Base-by-base conservation (phyloP, 2,329 filamentous ascomycete genomes). In the Rhynchosporium secalis region DNA sequence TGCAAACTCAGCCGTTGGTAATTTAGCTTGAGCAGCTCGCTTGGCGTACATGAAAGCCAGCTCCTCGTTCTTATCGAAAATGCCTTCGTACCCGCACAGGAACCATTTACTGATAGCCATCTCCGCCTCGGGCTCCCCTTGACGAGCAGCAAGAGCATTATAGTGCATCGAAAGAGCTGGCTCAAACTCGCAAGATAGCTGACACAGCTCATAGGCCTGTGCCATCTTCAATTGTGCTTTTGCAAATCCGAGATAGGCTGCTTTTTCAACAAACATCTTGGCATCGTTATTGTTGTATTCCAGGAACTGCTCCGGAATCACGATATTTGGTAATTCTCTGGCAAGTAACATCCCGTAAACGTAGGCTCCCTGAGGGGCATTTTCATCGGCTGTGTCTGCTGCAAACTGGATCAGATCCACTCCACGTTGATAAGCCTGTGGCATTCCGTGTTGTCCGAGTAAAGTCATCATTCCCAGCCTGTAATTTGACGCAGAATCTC, bases 31-130 rank as follows among this genome's bases (percentile, higher is more conserved):
- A 8, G 95, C 94, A 10, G 95, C 95, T 68, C 94, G 86, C 70
- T 94, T 86, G 1, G 95, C 95, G 73, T 96, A 98, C 57, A 86
- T 89, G 76, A 91, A 99, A 6, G 95, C 94, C 55, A 98, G 79
- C 73, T 94, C 90, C 76, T 99, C 95, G 72, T 97, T 98, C 81
- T 98, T 98, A 64, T 91, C 85, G 73, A 99, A 97, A 6, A 96
- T 83, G 28, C 89, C 89, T 69, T 98, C 94, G 68, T 95, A 93
- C 2, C 95, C 95, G 72, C 96, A 98, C 33, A 99, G 82, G 74
- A 98, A 99, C 95, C 95, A 99, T 76, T 96, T 95, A 76, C 94
- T 98, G 65, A 99, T 92, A 33, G 94, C 92, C 77, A 99, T 90
- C 64, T 96, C 92, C 0, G 94, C 95, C 75, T 99, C 95, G 0